Conservation (phyloP, 176 grass and related monocot species). For the Bonia amplexicaulis region DNA sequence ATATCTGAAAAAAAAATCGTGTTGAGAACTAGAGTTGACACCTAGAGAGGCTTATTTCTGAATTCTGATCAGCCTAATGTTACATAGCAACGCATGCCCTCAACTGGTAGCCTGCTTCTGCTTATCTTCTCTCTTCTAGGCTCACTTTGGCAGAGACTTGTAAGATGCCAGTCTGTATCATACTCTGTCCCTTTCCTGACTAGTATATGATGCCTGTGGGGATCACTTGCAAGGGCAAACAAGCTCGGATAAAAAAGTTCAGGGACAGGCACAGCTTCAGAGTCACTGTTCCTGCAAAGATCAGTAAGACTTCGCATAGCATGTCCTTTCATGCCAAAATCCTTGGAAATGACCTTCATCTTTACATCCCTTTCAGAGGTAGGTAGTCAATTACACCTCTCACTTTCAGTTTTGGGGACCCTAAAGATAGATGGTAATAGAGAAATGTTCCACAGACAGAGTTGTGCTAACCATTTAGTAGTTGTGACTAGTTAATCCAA, state of each 20-base stretch:
- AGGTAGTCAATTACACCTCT: conserved; percentile 4
- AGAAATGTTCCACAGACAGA: neutral
- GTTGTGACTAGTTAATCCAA: neutral
- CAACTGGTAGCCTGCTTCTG: neutral
- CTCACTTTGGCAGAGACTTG: neutral
- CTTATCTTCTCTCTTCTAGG: neutral
- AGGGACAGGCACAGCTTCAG: neutral
- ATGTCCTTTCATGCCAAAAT: conserved; percentile 3
- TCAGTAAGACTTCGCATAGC: neutral
- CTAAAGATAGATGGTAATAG: neutral
- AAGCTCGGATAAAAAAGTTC: neutral
- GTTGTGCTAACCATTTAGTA: neutral
- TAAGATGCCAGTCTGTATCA: neutral
- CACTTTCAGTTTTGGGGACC: neutral
- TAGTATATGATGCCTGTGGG: neutral
- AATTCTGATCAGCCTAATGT: neutral
- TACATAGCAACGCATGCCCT: neutral
- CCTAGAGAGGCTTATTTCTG: neutral
- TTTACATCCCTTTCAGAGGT: conserved; percentile 15
- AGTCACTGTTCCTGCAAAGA: neutral
- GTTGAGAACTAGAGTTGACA: neutral
- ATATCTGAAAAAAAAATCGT: neutral
- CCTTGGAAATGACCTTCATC: neutral
- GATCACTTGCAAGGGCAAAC: conserved; percentile 27
- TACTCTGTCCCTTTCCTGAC: neutral